A percentile compares a stretch with the other conserved stretches of the same genome.
Conservation (phyloP, 345 rosid species). For the Capsella bursapastoris region DNA sequence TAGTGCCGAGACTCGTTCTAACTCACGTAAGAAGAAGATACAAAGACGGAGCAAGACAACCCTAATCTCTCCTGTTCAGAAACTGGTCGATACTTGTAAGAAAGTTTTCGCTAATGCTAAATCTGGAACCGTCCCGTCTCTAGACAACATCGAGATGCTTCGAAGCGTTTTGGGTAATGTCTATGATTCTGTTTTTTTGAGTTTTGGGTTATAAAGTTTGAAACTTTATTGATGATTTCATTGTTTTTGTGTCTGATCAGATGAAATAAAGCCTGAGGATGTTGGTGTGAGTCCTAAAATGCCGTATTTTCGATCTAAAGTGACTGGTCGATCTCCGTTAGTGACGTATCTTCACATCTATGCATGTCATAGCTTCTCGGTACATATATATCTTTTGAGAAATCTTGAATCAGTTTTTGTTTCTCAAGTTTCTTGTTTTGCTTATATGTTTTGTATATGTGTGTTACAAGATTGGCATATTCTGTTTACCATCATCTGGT, state of each 20-base stretch:
- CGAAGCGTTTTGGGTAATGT: slow-evolving; percentile 71
- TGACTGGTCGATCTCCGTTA: slow-evolving; percentile 40
- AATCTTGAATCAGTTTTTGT: background rate
- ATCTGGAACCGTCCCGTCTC: slow-evolving; percentile 65
- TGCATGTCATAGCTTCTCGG: slow-evolving; percentile 72
- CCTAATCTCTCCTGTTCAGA: slow-evolving; percentile 58
- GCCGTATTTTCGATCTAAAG: slow-evolving; percentile 48
- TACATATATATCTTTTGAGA: slow-evolving; percentile 21
- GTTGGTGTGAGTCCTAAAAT: slow-evolving; percentile 58
- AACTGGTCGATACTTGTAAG: slow-evolving; percentile 72
- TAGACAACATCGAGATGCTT: slow-evolving; percentile 60
- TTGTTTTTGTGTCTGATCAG: slow-evolving; percentile 42
- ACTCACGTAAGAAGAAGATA: slow-evolving; percentile 38
- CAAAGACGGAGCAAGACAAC: slow-evolving; percentile 34
- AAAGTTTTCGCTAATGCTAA: slow-evolving; percentile 63
- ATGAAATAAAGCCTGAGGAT: slow-evolving; percentile 68
- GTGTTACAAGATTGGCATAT: slow-evolving; percentile 79
- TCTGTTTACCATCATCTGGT: slow-evolving; percentile 89
- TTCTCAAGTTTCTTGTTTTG: background rate
- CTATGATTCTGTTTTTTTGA: background rate
- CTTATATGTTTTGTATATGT: background rate
- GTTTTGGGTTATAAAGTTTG: background rate
- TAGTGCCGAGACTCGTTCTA: slow-evolving; percentile 19
- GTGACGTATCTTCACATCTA: slow-evolving; percentile 72
- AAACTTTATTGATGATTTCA: background rate